phyloP scores from a whole-genome alignment of 1,284 basidiomycete species.

The Trichosporon sp. region DNA sequence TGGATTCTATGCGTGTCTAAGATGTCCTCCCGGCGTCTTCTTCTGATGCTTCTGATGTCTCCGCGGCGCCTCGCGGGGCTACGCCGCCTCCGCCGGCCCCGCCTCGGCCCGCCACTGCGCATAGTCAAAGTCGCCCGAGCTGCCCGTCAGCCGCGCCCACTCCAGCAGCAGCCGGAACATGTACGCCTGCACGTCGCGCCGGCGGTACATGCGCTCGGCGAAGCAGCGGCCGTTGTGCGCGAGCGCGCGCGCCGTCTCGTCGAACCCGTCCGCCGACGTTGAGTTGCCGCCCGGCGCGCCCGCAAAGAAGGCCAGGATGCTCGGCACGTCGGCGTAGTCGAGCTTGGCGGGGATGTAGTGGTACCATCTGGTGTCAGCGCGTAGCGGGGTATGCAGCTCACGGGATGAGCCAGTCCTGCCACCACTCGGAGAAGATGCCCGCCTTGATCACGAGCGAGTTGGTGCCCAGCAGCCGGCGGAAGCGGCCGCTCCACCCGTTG shows the following conservation, averaged over 20 bases:
- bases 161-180: constrained; percentile 47
- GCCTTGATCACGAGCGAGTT: constrained; percentile 52
- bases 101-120: neutral
- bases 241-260: constrained; percentile 47
- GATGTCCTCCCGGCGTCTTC: neutral
- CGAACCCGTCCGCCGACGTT: constrained; percentile 42
- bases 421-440: constrained; percentile 49
- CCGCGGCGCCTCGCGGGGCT: neutral
- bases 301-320: constrained; percentile 48
- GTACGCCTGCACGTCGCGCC: constrained; percentile 51
- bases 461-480: constrained; percentile 48
- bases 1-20: too few relatives aligned
- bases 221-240: constrained; percentile 49
- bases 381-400: constrained; percentile 18
- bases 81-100: constrained; percentile 5
- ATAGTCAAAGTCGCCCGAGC: constrained; percentile 15
- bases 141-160: constrained; percentile 32
- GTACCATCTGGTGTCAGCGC: constrained; percentile 38
- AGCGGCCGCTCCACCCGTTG: constrained; percentile 51
- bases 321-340: constrained; percentile 46
- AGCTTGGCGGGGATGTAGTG: constrained; percentile 47
- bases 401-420: constrained; percentile 48
- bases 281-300: constrained; percentile 31
- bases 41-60: neutral
- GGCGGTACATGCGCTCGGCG: constrained; percentile 45